Evolutionary conservation across 2,329 filamentous ascomycete genomes (phyloP), one percentile per base, ranked within the genome.

Genomic region (Samsoniella hepiali): DNA sequence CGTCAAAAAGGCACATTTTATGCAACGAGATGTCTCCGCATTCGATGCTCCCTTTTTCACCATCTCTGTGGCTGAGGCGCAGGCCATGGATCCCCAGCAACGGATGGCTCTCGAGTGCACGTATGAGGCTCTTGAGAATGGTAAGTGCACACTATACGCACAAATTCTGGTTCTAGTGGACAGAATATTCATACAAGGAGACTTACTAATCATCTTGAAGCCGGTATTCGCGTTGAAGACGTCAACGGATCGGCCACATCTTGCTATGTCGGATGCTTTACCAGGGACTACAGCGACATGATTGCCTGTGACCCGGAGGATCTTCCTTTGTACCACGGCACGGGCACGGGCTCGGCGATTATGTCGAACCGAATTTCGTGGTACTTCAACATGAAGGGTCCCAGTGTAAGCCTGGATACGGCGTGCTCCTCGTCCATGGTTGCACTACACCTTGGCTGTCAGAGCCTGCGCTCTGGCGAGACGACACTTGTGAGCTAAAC

Each of bases 371-470:
- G 75, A 27, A 64, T 78, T 7, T 74, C 71, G 1, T 76, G 75
- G 63, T 72, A 70, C 45, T 76, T 73, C 60, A 70, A 78, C 47
- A 67, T 78, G n/a, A 65, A 66, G 17, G 76, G 76, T 0, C 70
- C 76, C 2, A 74, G 72, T 57, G 62, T 77, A 50, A 75, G 73
- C 0, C 62, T 79, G 8, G 75, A 78, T 58, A 78, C 78, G 2
- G 77, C 73, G 6, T 79, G 77, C 64, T 77, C 75, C 0, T 70
- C 70, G 22, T 71, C 68, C 38, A 63, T 78, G 11, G 69, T 74
- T 5, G 72, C 72, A 1, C 68, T 78, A 5, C 72, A 79, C 54
- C 62, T 72, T 5, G 77, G 72, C 3, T 71, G 68, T 60, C 73
- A 73, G 40, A 69, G 69, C 7, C 63, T 78, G 9, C 65, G 69